Evolutionary conservation across 352 stramenopile species (phyloP).

Genomic region (Phytopythium helicoides): DNA sequence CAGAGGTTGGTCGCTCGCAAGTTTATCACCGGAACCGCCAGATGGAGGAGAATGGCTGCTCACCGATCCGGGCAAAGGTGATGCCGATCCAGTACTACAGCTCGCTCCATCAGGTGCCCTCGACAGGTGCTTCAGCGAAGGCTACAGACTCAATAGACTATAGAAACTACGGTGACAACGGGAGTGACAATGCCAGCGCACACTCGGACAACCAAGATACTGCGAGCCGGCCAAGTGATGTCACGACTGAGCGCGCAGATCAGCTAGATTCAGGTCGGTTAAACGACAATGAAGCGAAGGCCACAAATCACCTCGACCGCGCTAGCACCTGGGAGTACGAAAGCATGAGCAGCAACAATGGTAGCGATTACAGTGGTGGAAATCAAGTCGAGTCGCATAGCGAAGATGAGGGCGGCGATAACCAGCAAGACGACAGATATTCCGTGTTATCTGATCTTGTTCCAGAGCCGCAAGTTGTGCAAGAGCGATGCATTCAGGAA

Average conservation of each 20-base stretch:
- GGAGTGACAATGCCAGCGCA: slow-evolving; percentile 13
- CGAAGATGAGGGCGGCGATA: slow-evolving; percentile 22
- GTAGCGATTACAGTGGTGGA: slow-evolving; percentile 34
- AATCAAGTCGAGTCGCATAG: slow-evolving; percentile 24
- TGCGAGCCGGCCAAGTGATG: too few relatives aligned
- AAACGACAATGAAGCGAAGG: background rate
- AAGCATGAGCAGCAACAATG: slow-evolving; percentile 18
- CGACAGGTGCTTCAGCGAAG: slow-evolving; percentile 23
- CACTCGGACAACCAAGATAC: background rate
- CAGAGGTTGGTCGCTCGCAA: background rate
- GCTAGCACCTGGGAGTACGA: slow-evolving; percentile 6
- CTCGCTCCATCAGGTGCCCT: background rate
- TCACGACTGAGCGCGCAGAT: too few relatives aligned
- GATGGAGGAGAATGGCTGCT: slow-evolving; percentile 13
- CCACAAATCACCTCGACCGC: background rate
- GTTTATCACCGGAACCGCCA: slow-evolving; percentile 7
- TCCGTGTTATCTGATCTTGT: background rate
- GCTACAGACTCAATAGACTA: slow-evolving; percentile 2
- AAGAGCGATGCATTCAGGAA: too few relatives aligned
- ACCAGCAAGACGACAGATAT: slow-evolving; percentile 11
- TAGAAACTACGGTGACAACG: slow-evolving; percentile 25
- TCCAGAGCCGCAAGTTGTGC: background rate
- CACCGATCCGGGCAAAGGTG: slow-evolving; percentile 3
- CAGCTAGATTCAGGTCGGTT: background rate
- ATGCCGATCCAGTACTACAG: slow-evolving; percentile 3